Evolutionary conservation across 495 filamentous ascomycete genomes (phyloP).

Genomic region (Tuber indicum): DNA sequence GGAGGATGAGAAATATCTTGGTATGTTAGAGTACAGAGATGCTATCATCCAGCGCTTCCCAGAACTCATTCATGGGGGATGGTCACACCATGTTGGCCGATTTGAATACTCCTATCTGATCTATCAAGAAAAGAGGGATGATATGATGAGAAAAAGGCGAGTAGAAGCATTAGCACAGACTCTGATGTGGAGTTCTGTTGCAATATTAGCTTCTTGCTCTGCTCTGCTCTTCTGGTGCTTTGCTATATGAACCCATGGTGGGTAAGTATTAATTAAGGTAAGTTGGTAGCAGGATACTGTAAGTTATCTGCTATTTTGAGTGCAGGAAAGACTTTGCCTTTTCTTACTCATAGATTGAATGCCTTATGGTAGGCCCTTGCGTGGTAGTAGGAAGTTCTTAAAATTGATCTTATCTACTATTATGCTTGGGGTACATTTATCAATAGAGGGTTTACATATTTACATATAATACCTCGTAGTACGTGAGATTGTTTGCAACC

Average conservation of each 20-base stretch:
- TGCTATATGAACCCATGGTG: background rate
- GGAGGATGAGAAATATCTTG: background rate
- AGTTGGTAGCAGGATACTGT: background rate
- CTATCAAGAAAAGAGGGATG: background rate
- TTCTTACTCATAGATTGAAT: background rate
- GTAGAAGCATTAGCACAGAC: background rate
- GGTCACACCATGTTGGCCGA: rapidly evolving
- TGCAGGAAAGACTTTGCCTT: background rate
- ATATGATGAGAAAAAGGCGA: too few species aligned
- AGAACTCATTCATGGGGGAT: background rate
- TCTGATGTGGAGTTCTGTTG: background rate
- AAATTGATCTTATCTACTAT: too few species aligned
- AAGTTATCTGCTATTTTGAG: background rate
- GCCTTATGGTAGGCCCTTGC: background rate
- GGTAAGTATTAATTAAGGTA: background rate
- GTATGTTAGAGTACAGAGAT: background rate
- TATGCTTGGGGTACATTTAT: too few species aligned
- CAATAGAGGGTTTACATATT: too few species aligned
- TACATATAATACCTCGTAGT: too few species aligned
- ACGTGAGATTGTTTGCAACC: too few species aligned
- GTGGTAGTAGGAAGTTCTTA: too few species aligned
- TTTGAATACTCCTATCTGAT: background rate
- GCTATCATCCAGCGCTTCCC: background rate
- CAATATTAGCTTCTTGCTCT: background rate
- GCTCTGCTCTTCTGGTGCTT: background rate